These are phyloP conservation scores for Agroathelia rolfsii DNA, from an alignment of 1,284 basidiomycete genomes.

Conservation along the genomic window DNA sequence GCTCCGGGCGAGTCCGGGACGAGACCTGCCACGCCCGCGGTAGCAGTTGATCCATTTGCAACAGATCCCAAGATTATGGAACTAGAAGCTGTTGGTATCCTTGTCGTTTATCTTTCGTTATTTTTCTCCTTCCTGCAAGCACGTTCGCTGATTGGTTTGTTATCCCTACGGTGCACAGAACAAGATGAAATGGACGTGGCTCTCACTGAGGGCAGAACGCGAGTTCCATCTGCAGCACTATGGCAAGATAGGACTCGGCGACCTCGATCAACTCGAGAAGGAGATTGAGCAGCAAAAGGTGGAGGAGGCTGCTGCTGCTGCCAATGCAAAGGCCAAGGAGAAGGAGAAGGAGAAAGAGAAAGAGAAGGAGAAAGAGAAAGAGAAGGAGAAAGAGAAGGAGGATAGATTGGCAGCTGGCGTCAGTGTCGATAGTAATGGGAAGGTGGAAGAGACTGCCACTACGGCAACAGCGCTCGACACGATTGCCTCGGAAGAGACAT, in stretches of 20 bases:
- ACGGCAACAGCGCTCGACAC: conserved; percentile 6
- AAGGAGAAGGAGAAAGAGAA: conserved; percentile 23
- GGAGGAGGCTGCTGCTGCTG: conserved; percentile 17
- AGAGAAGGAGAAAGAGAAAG: conserved; percentile 21
- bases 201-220: conserved; percentile 66
- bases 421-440: conserved; percentile 4
- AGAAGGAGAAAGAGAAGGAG: conserved; percentile 24
- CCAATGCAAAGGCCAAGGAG: conserved; percentile 9
- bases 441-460: conserved; percentile 2
- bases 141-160: not conserved
- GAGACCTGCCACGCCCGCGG: conserved; percentile 4
- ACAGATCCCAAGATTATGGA: conserved; percentile 44
- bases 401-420: conserved; percentile 12
- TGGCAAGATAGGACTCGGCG: conserved; percentile 71
- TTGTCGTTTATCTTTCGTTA: conserved; percentile 1
- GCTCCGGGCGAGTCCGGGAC: not conserved
- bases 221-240: conserved; percentile 64
- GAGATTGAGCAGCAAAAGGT: conserved; percentile 60
- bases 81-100: conserved; percentile 48
- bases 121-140: not conserved
- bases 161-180: conserved; percentile 33
- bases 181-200: conserved; percentile 65
- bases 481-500: too few species aligned
- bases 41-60: conserved; percentile 21
- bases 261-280: conserved; percentile 49